These are phyloP conservation scores for Hypoxylon sp. DNA, from an alignment of 2,329 filamentous ascomycete species.

Conservation along the genomic window DNA sequence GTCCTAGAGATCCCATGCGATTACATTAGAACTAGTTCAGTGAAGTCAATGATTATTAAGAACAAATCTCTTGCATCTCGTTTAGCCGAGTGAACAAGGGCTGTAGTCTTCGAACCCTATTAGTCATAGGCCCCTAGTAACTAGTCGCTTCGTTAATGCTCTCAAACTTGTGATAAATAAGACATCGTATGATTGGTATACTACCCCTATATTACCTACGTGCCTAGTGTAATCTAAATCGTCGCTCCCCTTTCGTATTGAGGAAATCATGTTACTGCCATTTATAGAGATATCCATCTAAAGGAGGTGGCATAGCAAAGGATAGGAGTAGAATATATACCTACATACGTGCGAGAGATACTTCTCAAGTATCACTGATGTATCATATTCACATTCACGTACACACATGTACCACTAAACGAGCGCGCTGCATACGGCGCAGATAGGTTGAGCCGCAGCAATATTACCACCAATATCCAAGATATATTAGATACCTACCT, in stretches of 20 bases:
- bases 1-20: constrained; percentile 6
- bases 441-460: not conserved
- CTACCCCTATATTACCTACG: not conserved
- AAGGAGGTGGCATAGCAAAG: not conserved
- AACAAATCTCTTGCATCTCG: not conserved
- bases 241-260: not conserved
- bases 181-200: not conserved
- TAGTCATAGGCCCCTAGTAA: not conserved
- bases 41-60: constrained; percentile 26
- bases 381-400: not conserved
- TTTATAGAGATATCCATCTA: not conserved
- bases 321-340: not conserved
- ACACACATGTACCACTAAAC: not conserved
- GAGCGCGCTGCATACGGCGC: not conserved
- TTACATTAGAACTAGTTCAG: constrained; percentile 23
- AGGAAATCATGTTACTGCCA: not conserved
- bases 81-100: not conserved
- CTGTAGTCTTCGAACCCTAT: not conserved
- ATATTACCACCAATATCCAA: not conserved
- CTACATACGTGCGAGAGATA: not conserved
- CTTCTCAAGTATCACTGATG: not conserved
- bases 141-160: not conserved
- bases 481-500: not conserved
- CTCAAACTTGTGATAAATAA: not conserved
- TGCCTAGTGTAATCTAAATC: not conserved